Percentiles rank a stretch among this genome's conserved stretches.
Conservation (phyloP, 2,329 filamentous ascomycete species). For the Drechslerella stenobrocha region DNA sequence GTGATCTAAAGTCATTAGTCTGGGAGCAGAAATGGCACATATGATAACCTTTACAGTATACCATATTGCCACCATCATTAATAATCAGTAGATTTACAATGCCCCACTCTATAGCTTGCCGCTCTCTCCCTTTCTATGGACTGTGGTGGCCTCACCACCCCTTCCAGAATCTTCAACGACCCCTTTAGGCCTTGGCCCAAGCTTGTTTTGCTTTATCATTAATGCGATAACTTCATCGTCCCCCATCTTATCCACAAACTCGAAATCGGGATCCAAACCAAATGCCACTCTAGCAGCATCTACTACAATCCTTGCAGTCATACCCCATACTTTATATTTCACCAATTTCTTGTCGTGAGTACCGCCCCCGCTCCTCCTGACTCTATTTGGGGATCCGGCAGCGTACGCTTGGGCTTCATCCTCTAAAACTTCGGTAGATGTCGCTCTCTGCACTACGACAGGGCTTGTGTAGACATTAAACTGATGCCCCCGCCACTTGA, state of each 20-base stretch:
- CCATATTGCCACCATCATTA: background rate
- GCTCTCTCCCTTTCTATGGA: constrained; percentile 26
- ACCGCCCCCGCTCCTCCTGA: constrained; percentile 56
- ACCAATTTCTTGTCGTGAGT: constrained; percentile 42
- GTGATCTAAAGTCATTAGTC: too few species aligned
- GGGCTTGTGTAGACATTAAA: constrained; percentile 43
- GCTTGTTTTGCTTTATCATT: constrained; percentile 62
- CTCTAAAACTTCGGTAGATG: constrained; percentile 22
- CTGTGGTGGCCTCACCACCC: constrained; percentile 18
- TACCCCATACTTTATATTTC: constrained; percentile 85
- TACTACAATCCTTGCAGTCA: constrained; percentile 88
- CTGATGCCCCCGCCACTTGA: constrained; percentile 64
- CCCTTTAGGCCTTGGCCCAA: constrained; percentile 57
- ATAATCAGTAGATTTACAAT: background rate
- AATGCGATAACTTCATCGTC: constrained; percentile 68
- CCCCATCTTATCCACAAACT: constrained; percentile 68
- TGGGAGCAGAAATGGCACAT: too few species aligned
- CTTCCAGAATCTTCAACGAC: constrained; percentile 27
- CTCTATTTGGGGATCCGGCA: constrained; percentile 57
- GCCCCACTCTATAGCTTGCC: constrained; percentile 36
- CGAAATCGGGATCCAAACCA: constrained; percentile 78
- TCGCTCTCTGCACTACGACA: constrained; percentile 39
- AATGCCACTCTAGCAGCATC: constrained; percentile 86
- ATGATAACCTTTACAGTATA: too few species aligned
- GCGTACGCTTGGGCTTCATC: constrained; percentile 48